phyloP scores from a whole-genome alignment of 768 basidiomycete species.

The Sporobolomyces roseus region DNA sequence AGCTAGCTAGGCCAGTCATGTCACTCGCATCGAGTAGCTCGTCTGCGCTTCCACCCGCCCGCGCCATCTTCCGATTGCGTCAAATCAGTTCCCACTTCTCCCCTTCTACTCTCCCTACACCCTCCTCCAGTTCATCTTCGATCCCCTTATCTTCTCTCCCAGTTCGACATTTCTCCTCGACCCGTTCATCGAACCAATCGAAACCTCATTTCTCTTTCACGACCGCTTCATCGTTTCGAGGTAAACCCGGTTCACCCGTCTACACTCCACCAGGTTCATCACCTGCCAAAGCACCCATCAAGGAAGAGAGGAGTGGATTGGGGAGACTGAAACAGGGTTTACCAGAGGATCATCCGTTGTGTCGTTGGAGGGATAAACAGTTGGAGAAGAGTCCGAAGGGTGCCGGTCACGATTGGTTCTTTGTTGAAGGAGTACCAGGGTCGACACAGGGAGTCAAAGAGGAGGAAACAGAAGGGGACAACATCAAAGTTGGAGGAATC shows the following conservation, averaged over 20 bases:
- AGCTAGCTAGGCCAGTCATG: too few relatives aligned
- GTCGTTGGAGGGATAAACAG: constrained; percentile 24
- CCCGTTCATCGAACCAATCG: neutral
- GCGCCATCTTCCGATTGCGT: neutral
- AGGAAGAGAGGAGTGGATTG: neutral
- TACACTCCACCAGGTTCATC: neutral
- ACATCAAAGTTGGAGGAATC: neutral
- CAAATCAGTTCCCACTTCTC: constrained; percentile 11
- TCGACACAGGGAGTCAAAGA: neutral
- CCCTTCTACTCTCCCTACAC: neutral
- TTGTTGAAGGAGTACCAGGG: constrained; percentile 12
- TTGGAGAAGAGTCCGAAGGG: constrained; percentile 20
- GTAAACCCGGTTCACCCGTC: neutral
- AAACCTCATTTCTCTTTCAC: neutral
- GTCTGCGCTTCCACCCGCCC: too few relatives aligned
- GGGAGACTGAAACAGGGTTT: neutral
- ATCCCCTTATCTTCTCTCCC: neutral
- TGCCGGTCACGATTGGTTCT: constrained; percentile 37
- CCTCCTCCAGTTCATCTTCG: neutral
- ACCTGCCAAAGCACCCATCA: neutral
- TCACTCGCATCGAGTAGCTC: too few relatives aligned
- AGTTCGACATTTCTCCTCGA: neutral
- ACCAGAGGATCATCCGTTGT: neutral
- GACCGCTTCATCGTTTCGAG: constrained; percentile 1
- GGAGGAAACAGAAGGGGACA: neutral